Conservation (phyloP, 306 rosid genomes). For the Cucurbita argyrosperma region DNA sequence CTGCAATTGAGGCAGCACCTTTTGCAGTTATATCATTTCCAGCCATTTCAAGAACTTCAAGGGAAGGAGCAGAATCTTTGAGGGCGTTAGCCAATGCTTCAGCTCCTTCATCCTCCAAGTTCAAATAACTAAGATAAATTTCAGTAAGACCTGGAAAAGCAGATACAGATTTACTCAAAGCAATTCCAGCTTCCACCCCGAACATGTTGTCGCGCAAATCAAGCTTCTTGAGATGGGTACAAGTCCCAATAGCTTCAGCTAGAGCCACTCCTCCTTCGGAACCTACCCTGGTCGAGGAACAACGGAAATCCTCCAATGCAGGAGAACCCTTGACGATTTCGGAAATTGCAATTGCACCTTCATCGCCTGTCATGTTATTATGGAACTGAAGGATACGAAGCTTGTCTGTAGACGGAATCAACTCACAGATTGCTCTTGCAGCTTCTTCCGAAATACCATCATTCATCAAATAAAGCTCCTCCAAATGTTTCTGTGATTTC, state of each 20-base stretch:
- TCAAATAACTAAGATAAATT: constrained; percentile 49
- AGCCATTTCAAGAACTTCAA: constrained; percentile 48
- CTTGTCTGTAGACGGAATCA: constrained; percentile 53
- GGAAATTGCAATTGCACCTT: constrained; percentile 44
- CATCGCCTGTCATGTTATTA: constrained; percentile 33
- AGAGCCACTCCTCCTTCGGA: constrained; percentile 50
- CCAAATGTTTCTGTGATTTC: constrained; percentile 34
- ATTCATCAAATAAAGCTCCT: constrained; percentile 62
- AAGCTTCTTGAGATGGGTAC: constrained; percentile 39
- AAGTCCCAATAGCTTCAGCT: constrained; percentile 42
- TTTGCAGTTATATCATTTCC: constrained; percentile 51
- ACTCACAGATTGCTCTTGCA: constrained; percentile 49
- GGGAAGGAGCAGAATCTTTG: constrained; percentile 44
- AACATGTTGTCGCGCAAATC: constrained; percentile 63
- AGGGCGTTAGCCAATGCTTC: constrained; percentile 38
- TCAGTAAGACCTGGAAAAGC: constrained; percentile 35
- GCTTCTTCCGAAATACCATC: constrained; percentile 70
- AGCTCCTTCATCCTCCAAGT: constrained; percentile 53
- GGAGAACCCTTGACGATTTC: constrained; percentile 36
- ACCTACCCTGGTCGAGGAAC: constrained; percentile 56
- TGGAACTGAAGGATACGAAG: constrained; percentile 60
- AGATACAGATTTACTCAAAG: constrained; percentile 41
- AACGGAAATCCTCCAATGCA: constrained; percentile 50
- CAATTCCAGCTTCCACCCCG: constrained; percentile 53
- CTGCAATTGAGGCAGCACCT: constrained; percentile 36